Percentiles rank a stretch among this genome's conserved stretches.
These are phyloP conservation scores for Tolypocladium endophyticum DNA, from an alignment of 2,329 filamentous ascomycete species.

Conservation along the genomic window DNA sequence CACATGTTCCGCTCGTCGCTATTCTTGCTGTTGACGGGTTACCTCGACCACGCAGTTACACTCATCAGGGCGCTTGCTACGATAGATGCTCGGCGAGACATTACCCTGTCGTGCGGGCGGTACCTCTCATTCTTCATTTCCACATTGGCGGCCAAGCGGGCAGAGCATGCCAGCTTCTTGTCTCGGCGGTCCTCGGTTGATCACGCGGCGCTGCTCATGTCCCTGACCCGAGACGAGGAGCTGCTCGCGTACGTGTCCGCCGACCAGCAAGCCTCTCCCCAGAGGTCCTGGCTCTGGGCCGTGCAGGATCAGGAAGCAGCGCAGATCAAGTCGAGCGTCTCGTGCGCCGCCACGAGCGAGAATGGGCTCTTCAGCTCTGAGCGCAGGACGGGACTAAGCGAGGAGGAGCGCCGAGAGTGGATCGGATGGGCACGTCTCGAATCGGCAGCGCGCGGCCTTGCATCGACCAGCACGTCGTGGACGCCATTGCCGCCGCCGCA, in stretches of 20 bases:
- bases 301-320: slow-evolving; percentile 40
- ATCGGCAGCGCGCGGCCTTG: slow-evolving; percentile 24
- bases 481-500: slow-evolving; percentile 18
- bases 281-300: slow-evolving; percentile 77
- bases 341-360: slow-evolving; percentile 14
- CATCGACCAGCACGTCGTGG: slow-evolving; percentile 19
- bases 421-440: slow-evolving; percentile 72
- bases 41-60: slow-evolving; percentile 60
- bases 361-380: slow-evolving; percentile 34
- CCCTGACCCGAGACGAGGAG: slow-evolving; percentile 61
- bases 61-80: slow-evolving; percentile 63
- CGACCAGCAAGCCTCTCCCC: slow-evolving; percentile 71
- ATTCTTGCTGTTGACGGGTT: slow-evolving; percentile 64
- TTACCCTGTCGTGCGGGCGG: slow-evolving; percentile 70
- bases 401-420: slow-evolving; percentile 57
- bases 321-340: slow-evolving; percentile 9
- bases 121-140: slow-evolving; percentile 75
- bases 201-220: slow-evolving; percentile 19
- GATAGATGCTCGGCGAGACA: slow-evolving; percentile 60
- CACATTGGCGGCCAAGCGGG: slow-evolving; percentile 45
- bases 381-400: slow-evolving; percentile 39
- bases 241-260: slow-evolving; percentile 77
- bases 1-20: slow-evolving; percentile 84
- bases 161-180: slow-evolving; percentile 32
- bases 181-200: slow-evolving; percentile 20